These are phyloP conservation scores for Penicillium paneum DNA, from an alignment of 2,329 filamentous ascomycete genomes.

Conservation along the genomic window DNA sequence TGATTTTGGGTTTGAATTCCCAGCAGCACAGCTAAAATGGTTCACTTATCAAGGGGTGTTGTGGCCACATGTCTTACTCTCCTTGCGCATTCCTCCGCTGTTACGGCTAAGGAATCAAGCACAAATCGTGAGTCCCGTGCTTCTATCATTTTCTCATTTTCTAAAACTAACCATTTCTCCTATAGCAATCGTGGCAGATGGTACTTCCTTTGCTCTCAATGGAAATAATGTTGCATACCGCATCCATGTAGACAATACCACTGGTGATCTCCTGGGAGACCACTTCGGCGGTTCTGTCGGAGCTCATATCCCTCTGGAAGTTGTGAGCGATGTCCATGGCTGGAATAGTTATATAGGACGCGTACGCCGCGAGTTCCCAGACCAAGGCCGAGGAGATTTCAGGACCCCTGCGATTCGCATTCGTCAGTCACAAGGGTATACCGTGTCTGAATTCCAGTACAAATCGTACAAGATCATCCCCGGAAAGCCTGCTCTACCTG, in stretches of 20 bases:
- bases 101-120: background rate
- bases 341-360: slow-evolving; percentile 55
- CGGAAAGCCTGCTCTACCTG: slow-evolving; percentile 57
- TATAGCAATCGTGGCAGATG: slow-evolving; percentile 53
- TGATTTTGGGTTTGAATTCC: background rate
- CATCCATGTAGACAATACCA: slow-evolving; percentile 58
- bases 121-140: background rate
- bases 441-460: slow-evolving; percentile 58
- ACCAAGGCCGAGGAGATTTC: slow-evolving; percentile 62
- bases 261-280: slow-evolving; percentile 57
- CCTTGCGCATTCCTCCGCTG: background rate
- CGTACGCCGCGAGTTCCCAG: slow-evolving; percentile 60
- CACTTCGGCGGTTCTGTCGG: slow-evolving; percentile 59
- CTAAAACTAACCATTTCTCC: background rate
- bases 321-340: slow-evolving; percentile 42
- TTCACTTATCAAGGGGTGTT: background rate
- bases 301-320: slow-evolving; percentile 50
- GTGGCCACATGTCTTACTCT: background rate
- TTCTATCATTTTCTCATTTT: background rate
- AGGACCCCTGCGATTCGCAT: slow-evolving; percentile 61
- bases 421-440: slow-evolving; percentile 57
- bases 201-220: slow-evolving; percentile 56
- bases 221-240: slow-evolving; percentile 59
- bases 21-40: background rate
- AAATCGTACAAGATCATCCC: slow-evolving; percentile 53